phyloP scores from a whole-genome alignment of 495 filamentous ascomycete genomes.

The Entonaema liquescens region DNA sequence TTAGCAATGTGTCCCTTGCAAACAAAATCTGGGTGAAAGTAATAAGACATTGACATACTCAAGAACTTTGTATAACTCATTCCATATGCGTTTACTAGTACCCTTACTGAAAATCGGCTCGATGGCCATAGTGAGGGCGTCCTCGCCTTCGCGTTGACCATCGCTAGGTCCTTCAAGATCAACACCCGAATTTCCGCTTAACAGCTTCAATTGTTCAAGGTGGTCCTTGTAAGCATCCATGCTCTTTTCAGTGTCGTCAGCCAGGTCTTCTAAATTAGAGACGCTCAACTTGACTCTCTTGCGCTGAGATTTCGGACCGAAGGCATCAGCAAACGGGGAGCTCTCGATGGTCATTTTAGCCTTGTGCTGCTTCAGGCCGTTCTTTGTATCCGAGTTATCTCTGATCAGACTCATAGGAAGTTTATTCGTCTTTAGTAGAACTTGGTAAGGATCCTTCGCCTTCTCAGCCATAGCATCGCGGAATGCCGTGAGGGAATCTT shows the following conservation, averaged over 20 bases:
- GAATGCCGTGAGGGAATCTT: conserved; percentile 76
- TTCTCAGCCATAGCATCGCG: conserved; percentile 92
- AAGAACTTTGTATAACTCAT: conserved; percentile 96
- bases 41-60: conserved; percentile 60
- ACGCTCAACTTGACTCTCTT: conserved; percentile 91
- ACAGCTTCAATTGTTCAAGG: conserved; percentile 72
- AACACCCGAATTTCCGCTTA: conserved; percentile 72
- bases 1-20: conserved; percentile 9
- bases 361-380: conserved; percentile 88
- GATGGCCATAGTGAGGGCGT: conserved; percentile 70
- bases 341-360: conserved; percentile 94
- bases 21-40: neutral
- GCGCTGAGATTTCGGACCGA: conserved; percentile 90
- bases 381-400: conserved; percentile 68
- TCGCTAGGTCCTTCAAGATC: conserved; percentile 55
- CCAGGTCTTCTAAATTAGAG: conserved; percentile 80
- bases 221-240: conserved; percentile 82
- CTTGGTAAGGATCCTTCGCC: conserved; percentile 88
- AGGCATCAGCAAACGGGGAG: conserved; percentile 85
- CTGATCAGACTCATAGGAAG: conserved; percentile 81
- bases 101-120: conserved; percentile 95
- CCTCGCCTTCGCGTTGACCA: conserved; percentile 57
- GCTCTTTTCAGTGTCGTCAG: conserved; percentile 76
- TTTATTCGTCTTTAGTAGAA: conserved; percentile 94
- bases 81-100: conserved; percentile 95